Conservation (phyloP, 106 monocot species). For the Dioscorea dumetorum region DNA sequence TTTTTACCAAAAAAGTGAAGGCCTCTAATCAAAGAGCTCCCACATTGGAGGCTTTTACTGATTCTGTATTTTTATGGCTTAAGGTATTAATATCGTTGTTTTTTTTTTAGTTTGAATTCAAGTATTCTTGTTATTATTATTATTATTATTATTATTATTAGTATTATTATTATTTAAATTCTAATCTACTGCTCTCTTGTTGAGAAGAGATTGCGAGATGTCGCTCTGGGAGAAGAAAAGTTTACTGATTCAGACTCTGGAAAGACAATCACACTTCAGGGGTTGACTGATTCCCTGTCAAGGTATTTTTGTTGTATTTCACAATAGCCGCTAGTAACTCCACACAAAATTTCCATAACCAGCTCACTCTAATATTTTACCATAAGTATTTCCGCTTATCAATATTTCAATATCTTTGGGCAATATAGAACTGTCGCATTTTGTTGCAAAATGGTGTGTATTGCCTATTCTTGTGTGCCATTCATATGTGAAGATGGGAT, state of each 20-base stretch:
- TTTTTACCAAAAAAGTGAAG: constrained; percentile 58
- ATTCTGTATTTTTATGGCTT: constrained; percentile 71
- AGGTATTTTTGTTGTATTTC: constrained; percentile 31
- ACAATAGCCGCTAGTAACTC: background rate
- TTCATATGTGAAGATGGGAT: no score
- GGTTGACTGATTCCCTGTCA: constrained; percentile 58
- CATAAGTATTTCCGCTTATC: no score
- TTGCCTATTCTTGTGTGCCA: no score
- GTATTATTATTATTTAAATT: background rate
- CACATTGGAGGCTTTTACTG: constrained; percentile 69
- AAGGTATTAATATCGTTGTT: constrained; percentile 32
- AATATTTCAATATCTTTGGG: no score
- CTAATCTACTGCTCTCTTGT: constrained; percentile 12
- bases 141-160: no score
- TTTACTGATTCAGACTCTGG: constrained; percentile 14
- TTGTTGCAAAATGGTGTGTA: no score
- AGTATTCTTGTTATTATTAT: no score
- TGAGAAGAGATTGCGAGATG: constrained; percentile 54
- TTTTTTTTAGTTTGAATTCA: background rate
- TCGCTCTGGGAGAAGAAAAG: constrained; percentile 65
- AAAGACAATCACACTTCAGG: constrained; percentile 51
- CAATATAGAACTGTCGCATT: no score
- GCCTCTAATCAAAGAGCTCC: constrained; percentile 32
- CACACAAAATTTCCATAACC: no score
- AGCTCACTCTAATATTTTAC: no score